Conservation (phyloP, 1,284 basidiomycete genomes). For the Tranzscheliella williamsii region DNA sequence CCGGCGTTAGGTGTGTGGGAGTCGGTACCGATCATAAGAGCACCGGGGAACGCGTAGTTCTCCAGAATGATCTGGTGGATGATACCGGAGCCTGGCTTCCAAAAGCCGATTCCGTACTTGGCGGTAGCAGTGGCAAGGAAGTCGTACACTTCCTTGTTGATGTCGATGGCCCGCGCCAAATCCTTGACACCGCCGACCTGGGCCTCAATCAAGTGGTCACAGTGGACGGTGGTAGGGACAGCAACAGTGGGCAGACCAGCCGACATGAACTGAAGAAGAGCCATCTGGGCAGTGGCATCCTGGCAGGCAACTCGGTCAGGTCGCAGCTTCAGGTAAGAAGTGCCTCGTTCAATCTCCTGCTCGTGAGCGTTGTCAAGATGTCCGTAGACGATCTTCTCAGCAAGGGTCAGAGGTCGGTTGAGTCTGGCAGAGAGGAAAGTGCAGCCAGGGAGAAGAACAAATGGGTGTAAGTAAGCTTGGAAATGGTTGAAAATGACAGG, state of each 20-base stretch:
- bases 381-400: constrained; percentile 61
- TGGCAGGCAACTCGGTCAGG: constrained; percentile 89
- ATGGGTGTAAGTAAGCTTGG: constrained; percentile 1
- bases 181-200: constrained; percentile 91
- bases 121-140: constrained; percentile 97
- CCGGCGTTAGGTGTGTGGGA: constrained; percentile 99
- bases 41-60: constrained; percentile 98
- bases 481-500: background rate
- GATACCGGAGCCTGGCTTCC: constrained; percentile 96
- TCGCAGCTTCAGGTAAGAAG: constrained; percentile 60
- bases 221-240: constrained; percentile 89
- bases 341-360: constrained; percentile 59
- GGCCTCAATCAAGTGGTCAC: constrained; percentile 98
- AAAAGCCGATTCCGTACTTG: constrained; percentile 99
- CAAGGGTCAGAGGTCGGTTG: constrained; percentile 59
- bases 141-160: constrained; percentile 99
- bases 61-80: constrained; percentile 75
- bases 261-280: constrained; percentile 98
- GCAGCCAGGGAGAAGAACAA: background rate
- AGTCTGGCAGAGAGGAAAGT: constrained; percentile 40
- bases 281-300: constrained; percentile 99
- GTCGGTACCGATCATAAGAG: constrained; percentile 99
- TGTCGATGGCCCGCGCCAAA: constrained; percentile 85
- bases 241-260: constrained; percentile 83
- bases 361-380: constrained; percentile 60